Evolutionary conservation across 2,329 filamentous ascomycete species (phyloP), one percentile per base, ranked within the genome.

Genomic region (Balansia obtecta): DNA sequence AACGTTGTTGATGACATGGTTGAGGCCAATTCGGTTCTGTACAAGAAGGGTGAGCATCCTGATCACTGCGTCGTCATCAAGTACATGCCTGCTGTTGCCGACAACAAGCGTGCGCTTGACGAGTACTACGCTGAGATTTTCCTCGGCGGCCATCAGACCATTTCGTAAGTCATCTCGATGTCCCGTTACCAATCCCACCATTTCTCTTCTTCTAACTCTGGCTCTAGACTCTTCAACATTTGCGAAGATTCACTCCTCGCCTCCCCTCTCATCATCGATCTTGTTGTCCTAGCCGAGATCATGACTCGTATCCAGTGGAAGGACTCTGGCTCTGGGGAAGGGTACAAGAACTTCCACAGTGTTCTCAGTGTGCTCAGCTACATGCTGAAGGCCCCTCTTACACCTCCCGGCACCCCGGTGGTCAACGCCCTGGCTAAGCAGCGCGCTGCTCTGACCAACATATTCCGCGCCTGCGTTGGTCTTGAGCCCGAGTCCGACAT

Each of bases 1-100:
- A 98, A 96, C 67, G 93, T 98, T 12, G 93, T 98, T 50, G 93
- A 98, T 66, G 93, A 98, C 75, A 98, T 98, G 93, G 93, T 98
- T 53, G 90, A 88, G 63, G 91, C 93, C 63, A 98, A 98, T 75
- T 75, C 72, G 47, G 83, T 97, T 46, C 78, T 98, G 51, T 98
- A 98, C 77, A 82, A 85, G 70, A 75, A 87, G 62, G 89, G 84
- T 60, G 93, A 98, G 74, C 90, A 97, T 69, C 93, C 93, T 2
- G 90, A 98, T 67, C 93, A 98, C 75, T 94, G 88, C 53, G 93
- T 98, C 53, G 93, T 98, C 60, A 98, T 98, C 82, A 98, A 98
- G 81, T 98, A 98, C 77, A 95, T 98, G 90, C 93, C 93, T 37
- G 88, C 90, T 56, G 93, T 98, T 46, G 93, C 93, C 55, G 93